Base-by-base conservation (phyloP, 495 filamentous ascomycete genomes). In the Jackrogersella minutella region DNA sequence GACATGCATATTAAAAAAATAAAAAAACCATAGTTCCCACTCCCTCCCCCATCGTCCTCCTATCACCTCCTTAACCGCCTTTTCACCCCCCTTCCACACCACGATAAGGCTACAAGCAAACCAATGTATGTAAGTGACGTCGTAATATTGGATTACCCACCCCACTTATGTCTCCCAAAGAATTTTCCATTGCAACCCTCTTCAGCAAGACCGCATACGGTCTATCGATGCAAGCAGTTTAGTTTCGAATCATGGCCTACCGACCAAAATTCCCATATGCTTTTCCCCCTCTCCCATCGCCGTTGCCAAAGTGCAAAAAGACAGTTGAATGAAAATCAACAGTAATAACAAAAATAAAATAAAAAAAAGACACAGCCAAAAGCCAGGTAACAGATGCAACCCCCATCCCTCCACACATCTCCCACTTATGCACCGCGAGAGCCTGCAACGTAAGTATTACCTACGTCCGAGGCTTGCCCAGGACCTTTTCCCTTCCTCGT, bases 371-470 rank as follows among this genome's bases (percentile, higher is more conserved):
- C n/a, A n/a, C n/a, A n/a, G n/a, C n/a, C n/a, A n/a, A n/a, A n/a
- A n/a, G n/a, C n/a, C n/a, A n/a, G n/a, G n/a, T n/a, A n/a, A n/a
- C n/a, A n/a, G n/a, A n/a, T n/a, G n/a, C n/a, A n/a, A n/a, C n/a
- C n/a, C n/a, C n/a, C n/a, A n/a, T n/a, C n/a, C n/a, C n/a, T n/a
- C n/a, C n/a, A n/a, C n/a, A n/a, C n/a, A n/a, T n/a, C n/a, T n/a
- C n/a, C n/a, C n/a, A 62, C 11, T 30, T 5, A 16, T 21, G 58
- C 43, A 26, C 19, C 52, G 58, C 36, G n/a, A 51, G 7, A 53
- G 50, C 51, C 46, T n/a, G n/a, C n/a, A n/a, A 47, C 41, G 57
- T 57, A 58, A 50, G 41, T 66, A 62, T 68, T 34, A 61, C 58
- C 63, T 68, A 49, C 51, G 16, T 39, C 21, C 39, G 39, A 62